Percentiles rank a stretch among this genome's conserved stretches.
Conservation (phyloP, 2,329 filamentous ascomycete genomes). For the Elsinoe fawcettii region DNA sequence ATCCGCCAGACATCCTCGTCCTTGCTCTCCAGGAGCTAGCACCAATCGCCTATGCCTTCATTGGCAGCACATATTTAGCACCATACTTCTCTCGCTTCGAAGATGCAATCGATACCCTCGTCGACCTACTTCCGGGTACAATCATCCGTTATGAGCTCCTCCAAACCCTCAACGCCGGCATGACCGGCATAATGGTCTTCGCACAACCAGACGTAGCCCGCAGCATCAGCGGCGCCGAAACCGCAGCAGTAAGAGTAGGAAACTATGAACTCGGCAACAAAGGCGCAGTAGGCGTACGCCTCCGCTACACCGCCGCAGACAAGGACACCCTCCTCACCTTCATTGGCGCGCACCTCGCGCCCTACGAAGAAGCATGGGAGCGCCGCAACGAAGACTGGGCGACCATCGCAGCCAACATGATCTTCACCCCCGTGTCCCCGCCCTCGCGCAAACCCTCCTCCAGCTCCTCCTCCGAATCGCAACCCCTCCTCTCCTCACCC, state of each 20-base stretch:
- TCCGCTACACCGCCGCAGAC: slow-evolving; percentile 47
- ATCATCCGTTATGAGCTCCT: slow-evolving; percentile 59
- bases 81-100: slow-evolving; percentile 68
- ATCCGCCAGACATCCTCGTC: slow-evolving; percentile 60
- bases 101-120: slow-evolving; percentile 49
- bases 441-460: slow-evolving; percentile 17
- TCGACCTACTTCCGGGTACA: slow-evolving; percentile 41
- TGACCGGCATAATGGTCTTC: slow-evolving; percentile 86
- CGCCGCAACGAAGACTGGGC: slow-evolving; percentile 83
- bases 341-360: slow-evolving; percentile 78
- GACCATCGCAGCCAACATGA: slow-evolving; percentile 67
- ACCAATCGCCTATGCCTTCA: slow-evolving; percentile 74
- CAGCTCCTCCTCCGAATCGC: slow-evolving; percentile 20
- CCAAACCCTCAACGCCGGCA: slow-evolving; percentile 66
- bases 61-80: slow-evolving; percentile 70
- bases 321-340: slow-evolving; percentile 65
- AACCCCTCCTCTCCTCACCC: slow-evolving; percentile 28
- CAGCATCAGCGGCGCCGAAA: slow-evolving; percentile 58
- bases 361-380: slow-evolving; percentile 71
- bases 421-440: slow-evolving; percentile 49
- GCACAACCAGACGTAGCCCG: slow-evolving; percentile 53
- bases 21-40: slow-evolving; percentile 79
- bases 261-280: slow-evolving; percentile 90
- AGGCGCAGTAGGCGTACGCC: slow-evolving; percentile 73
- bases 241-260: slow-evolving; percentile 78